A percentile compares a stretch with the other conserved stretches of the same genome.
phyloP scores from a whole-genome alignment of 106 monocot genomes.

The Apostasia ramifera region DNA sequence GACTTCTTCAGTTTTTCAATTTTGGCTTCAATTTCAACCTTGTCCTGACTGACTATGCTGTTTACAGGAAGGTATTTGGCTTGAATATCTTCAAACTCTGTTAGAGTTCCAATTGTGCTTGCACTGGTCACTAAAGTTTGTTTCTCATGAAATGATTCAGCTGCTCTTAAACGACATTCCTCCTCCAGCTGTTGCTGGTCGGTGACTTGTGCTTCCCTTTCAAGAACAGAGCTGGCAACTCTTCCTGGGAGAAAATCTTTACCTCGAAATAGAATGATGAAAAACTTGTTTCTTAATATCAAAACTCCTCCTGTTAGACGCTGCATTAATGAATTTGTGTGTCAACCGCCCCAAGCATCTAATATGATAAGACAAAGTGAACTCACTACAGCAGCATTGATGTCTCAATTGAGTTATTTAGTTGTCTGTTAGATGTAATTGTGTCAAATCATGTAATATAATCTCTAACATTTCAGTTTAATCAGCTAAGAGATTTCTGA shows the following conservation, averaged over 20 bases:
- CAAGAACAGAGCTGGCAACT: constrained; percentile 49
- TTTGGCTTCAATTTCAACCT: constrained; percentile 50
- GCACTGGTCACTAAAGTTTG: constrained; percentile 6
- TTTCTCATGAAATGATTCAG: constrained; percentile 7
- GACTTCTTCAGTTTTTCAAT: constrained; percentile 55
- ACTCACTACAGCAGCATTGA: no score
- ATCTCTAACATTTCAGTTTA: no score
- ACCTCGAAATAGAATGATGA: constrained; percentile 85
- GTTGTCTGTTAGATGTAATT: no score
- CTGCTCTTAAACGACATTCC: constrained; percentile 49
- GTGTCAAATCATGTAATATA: no score
- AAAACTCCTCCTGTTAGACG: constrained; percentile 85
- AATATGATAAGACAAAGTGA: neutral
- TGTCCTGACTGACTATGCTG: constrained; percentile 6
- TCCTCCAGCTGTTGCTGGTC: constrained; percentile 62
- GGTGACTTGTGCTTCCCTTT: constrained; percentile 52
- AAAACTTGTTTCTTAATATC: constrained; percentile 87
- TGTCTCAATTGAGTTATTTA: no score
- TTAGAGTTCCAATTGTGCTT: constrained; percentile 40
- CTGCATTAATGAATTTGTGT: constrained; percentile 65
- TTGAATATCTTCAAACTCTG: constrained; percentile 60
- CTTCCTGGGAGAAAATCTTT: constrained; percentile 75
- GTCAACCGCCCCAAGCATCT: constrained; percentile 36
- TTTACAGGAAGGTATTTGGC: constrained; percentile 14
- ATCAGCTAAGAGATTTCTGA: no score